phyloP scores from a whole-genome alignment of 2,329 filamentous ascomycete species.

The Penicillium sp. region DNA sequence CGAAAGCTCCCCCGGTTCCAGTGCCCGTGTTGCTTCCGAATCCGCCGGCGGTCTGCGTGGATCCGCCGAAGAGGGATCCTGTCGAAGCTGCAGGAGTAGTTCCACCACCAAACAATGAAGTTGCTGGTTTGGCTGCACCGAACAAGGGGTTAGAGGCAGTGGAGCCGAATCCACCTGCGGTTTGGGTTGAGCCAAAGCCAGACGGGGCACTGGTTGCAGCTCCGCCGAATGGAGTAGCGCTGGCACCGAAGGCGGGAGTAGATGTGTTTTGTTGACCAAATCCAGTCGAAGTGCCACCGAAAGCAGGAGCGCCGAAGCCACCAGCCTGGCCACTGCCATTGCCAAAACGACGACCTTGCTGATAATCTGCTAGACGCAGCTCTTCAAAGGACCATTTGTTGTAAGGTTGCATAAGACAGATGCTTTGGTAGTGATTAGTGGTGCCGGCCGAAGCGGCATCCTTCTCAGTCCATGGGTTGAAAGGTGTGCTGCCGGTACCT shows the following conservation, averaged over 20 bases:
- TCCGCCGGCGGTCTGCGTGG: conserved; percentile 12
- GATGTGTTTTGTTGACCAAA: conserved; percentile 41
- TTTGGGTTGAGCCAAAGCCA: conserved; percentile 45
- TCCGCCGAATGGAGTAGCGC: conserved; percentile 40
- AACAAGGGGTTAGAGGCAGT: conserved; percentile 39
- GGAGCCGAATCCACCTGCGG: conserved; percentile 39
- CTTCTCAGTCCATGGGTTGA: conserved; percentile 46
- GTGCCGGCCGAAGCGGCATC: conserved; percentile 34
- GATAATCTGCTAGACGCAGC: conserved; percentile 78
- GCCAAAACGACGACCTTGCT: conserved; percentile 76
- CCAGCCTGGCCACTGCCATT: conserved; percentile 76
- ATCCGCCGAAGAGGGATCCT: conserved; percentile 4
- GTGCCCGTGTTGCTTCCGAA: conserved; percentile 25
- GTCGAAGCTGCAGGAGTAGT: conserved; percentile 30
- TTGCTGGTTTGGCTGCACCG: conserved; percentile 28
- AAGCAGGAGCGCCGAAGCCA: conserved; percentile 70
- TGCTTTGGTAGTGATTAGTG: conserved; percentile 49
- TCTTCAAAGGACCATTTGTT: conserved; percentile 87
- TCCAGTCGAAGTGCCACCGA: conserved; percentile 41
- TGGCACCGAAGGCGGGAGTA: conserved; percentile 44
- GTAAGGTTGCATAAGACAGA: conserved; percentile 49
- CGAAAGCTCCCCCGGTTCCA: conserved; percentile 30
- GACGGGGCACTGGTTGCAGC: conserved; percentile 36
- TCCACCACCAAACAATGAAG: conserved; percentile 41
- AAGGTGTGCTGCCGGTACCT: conserved; percentile 47